Base-by-base conservation (phyloP, 176 grass and related monocot genomes). In the Carex pumila region DNA sequence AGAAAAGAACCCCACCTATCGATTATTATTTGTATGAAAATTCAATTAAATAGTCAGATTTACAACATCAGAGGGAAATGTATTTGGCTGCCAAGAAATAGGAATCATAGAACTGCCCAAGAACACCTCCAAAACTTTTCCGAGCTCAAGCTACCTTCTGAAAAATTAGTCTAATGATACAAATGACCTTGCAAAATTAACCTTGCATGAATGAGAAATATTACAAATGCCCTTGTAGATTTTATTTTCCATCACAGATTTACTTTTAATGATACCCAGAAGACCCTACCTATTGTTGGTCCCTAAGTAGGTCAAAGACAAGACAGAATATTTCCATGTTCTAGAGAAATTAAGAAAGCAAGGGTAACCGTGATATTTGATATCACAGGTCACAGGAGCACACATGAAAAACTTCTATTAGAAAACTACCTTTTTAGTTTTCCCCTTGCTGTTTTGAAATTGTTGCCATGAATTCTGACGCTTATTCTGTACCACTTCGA, bases 391-490 rank as follows among this genome's bases (percentile, higher is more conserved):
- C 25, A 29, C 8, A 6, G 52, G 31, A 34, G 6, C 13, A 13
- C 32, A 56, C 70, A 73, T 50, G 52, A 78, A 78, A 57, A 36
- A 50, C 21, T 73, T 8, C n/a, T 52, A 37, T 65, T 81, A 81
- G 72, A 10, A 68, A 55, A 12, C 25, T 87, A 99, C 96, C 96
- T 95, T 95, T 88, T 99, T 99, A 15, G 93, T 71, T 92, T 95
- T 95, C 57, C 91, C 96, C 76, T 99, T 99, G 76, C 91, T 88
- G 3, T 92, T 90, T 87, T 99, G 96, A 81, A 99, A 99, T 80
- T 99, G 93, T 84, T 99, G 96, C 96, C 93, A 99, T 56, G 96
- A 89, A 87, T 94, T 99, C 87, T 95, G 91, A 74, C 93, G 82
- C 85, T 99, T 99, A 83, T 99, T 95, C 85, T 99, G 93, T 62